Percentiles rank a stretch among this genome's conserved stretches.
Evolutionary conservation across 495 filamentous ascomycete genomes (phyloP).

Genomic region (Penicillium odoratum): DNA sequence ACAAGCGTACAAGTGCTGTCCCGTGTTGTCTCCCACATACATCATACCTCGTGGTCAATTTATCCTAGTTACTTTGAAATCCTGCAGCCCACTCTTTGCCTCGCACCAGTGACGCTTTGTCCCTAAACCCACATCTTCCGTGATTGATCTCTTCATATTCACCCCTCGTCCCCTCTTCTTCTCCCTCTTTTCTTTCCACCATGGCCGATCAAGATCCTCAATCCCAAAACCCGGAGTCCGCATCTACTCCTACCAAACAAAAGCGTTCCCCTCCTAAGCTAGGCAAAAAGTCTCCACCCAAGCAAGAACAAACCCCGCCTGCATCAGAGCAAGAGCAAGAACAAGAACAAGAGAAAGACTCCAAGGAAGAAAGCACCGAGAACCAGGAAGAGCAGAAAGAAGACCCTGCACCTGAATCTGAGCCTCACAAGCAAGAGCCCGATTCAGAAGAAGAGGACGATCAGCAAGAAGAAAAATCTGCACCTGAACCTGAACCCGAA

Average conservation of each 20-base stretch:
- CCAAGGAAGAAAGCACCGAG: conserved; percentile 16
- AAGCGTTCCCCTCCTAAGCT: conserved; percentile 37
- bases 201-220: conserved; percentile 41
- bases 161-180: conserved; percentile 15
- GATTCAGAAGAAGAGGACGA: conserved; percentile 16
- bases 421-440: conserved; percentile 11
- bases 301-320: conserved; percentile 37
- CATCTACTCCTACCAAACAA: conserved; percentile 27
- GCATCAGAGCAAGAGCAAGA: conserved; percentile 29
- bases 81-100: conserved; percentile 8
- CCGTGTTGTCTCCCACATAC: conserved; percentile 13
- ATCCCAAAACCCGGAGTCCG: conserved; percentile 27
- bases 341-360: conserved; percentile 11
- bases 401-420: conserved; percentile 9
- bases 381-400: conserved; percentile 20
- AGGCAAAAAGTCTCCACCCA: conserved; percentile 34
- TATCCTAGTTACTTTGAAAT: conserved; percentile 13
- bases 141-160: conserved; percentile 31
- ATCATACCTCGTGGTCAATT: conserved; percentile 26
- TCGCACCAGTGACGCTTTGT: conserved; percentile 21
- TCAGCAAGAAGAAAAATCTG: conserved; percentile 11
- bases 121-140: conserved; percentile 20
- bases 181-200: conserved; percentile 31
- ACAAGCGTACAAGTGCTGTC: conserved; percentile 12
- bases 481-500: conserved; percentile 25